Base-by-base conservation (phyloP, 768 basidiomycete species). In the Porphyrellus cyaneotinctus region DNA sequence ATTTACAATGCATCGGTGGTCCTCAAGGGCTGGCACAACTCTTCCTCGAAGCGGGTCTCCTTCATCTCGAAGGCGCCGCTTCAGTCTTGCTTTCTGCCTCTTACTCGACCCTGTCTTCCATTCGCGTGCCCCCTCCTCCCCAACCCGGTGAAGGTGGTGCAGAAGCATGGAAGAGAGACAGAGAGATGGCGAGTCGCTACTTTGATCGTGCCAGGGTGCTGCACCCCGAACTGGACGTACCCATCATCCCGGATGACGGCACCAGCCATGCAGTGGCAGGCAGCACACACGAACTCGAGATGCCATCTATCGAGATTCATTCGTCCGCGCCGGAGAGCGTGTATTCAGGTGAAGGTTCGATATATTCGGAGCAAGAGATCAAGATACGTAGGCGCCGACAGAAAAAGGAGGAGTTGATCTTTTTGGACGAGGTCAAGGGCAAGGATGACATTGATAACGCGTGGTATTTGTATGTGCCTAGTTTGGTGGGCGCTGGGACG, bases 401-500 rank as follows among this genome's bases (percentile, higher is more conserved):
- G 32, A 82, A 76, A 70, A 80, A 84, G 61, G 81, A 84, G 37
- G 84, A 82, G 53, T 66, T 78, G 57, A 64, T 76, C 59, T 79
- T 52, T 61, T 72, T 75, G 54, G 71, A 74, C 33, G 74, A 72
- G 32, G 67, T 75, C 39, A 77, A 78, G 52, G 63, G 78, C 8
- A 67, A 61, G 45, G 80, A 82, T 20, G 83, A 84, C 32, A 74
- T 85, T 35, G 87, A 89, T 50, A 80, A 75, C 67, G 77, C 87
- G 22, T 91, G 89, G 89, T 91, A 88, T 60, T 60, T 91, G 44
- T 87, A 88, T 54, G 72, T 91, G 36, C 89, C 89, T 4, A 84
- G 87, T 23, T 67, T 91, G 56, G 83, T 91, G 8, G 89, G 89
- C 10, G 89, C 88, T 23, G 89, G 88, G n/a, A 90, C 88, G 20